A percentile compares a stretch with the other conserved stretches of the same genome.
Evolutionary conservation across 2,329 filamentous ascomycete genomes (phyloP).

Genomic region (Allantophomopsis lycopodina): DNA sequence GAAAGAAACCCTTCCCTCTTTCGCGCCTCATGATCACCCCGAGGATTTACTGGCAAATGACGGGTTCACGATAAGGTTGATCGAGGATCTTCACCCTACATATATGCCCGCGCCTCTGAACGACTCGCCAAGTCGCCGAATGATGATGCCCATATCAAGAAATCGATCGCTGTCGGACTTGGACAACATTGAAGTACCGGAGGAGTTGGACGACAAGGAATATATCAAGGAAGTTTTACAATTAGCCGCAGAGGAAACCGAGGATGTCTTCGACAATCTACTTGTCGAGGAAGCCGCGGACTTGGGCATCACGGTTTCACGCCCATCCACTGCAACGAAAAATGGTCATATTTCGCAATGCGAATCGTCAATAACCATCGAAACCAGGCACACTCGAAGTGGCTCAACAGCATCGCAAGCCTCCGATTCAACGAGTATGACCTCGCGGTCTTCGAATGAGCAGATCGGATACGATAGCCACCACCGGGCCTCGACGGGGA

Average conservation of each 20-base stretch:
- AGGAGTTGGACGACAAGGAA: slow-evolving; percentile 13
- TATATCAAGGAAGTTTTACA: slow-evolving; percentile 16
- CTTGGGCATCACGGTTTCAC: slow-evolving; percentile 14
- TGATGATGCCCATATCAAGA: slow-evolving; percentile 9
- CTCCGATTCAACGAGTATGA: slow-evolving; percentile 14
- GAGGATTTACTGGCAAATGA: too few relatives aligned
- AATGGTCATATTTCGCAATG: slow-evolving; percentile 8
- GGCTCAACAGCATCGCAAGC: slow-evolving; percentile 12
- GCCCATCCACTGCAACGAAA: slow-evolving; percentile 5
- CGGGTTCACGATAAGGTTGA: not conserved
- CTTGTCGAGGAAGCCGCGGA: slow-evolving; percentile 12
- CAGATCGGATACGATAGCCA: slow-evolving; percentile 2
- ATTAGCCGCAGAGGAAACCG: slow-evolving; percentile 11
- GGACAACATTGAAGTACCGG: slow-evolving; percentile 5
- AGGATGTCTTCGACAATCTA: slow-evolving; percentile 10
- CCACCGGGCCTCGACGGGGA: not conserved
- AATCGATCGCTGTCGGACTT: slow-evolving; percentile 10
- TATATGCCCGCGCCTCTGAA: not conserved
- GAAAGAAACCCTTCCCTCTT: too few relatives aligned
- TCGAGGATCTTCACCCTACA: not conserved
- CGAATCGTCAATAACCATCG: slow-evolving; percentile 9
- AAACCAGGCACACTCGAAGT: slow-evolving; percentile 10
- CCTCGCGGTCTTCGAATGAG: slow-evolving; percentile 13
- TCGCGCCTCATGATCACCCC: too few relatives aligned
- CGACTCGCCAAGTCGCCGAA: not conserved